Evolutionary conservation across 108 stramenopile genomes (phyloP).

Genomic region (Cylindrotheca fusiformis): DNA sequence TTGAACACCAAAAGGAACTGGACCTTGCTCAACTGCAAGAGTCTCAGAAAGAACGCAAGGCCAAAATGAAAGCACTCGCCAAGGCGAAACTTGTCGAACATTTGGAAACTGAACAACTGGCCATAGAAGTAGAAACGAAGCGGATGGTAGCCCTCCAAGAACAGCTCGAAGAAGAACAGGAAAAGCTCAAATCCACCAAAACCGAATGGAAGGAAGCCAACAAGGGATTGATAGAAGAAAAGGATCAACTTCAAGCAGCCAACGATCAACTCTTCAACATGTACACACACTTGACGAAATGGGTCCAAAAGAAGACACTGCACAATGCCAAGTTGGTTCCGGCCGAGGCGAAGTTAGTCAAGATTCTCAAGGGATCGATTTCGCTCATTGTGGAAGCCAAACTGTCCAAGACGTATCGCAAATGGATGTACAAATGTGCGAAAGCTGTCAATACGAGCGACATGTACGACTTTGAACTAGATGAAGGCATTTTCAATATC

Average conservation of each 20-base stretch:
- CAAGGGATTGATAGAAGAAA: neutral
- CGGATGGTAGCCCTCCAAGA: neutral
- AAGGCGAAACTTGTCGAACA: neutral
- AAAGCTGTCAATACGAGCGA: slow-evolving; percentile 1
- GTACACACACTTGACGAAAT: neutral
- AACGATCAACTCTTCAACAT: neutral
- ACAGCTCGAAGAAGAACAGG: neutral
- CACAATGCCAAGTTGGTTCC: neutral
- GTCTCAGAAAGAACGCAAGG: neutral
- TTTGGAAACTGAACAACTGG: neutral
- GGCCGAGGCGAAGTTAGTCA: neutral
- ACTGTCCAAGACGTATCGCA: slow-evolving; percentile 3
- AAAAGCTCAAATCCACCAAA: neutral
- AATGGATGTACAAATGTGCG: slow-evolving; percentile 2
- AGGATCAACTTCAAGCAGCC: neutral
- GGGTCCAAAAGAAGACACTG: neutral
- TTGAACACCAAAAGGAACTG: neutral
- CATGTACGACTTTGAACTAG: neutral
- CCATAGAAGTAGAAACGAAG: neutral
- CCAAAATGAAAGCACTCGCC: neutral
- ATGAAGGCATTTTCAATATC: neutral
- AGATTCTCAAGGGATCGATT: neutral
- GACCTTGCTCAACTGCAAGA: neutral
- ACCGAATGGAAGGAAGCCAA: neutral
- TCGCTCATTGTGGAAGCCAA: neutral